Evolutionary conservation across 768 basidiomycete species (phyloP).

Genomic region (Suillus discolor): DNA sequence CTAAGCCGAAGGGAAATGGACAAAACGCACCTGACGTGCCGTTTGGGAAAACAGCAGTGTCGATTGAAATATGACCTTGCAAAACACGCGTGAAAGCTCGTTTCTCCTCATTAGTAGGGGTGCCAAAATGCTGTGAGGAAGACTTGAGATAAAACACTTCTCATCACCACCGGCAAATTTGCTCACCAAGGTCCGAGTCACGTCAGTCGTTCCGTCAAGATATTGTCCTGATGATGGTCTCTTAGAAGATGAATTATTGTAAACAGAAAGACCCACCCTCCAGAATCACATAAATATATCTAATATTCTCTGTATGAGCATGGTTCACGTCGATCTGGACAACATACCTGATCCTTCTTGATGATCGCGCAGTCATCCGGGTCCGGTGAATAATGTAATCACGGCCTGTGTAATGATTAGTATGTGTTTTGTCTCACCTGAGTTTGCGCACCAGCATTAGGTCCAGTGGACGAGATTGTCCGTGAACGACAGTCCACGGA

Average conservation of each 20-base stretch:
- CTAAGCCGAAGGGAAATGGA: neutral
- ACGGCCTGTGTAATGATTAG: constrained; percentile 56
- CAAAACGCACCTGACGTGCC: constrained; percentile 67
- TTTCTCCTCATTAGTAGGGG: constrained; percentile 79
- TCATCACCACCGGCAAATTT: neutral
- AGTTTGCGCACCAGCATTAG: constrained; percentile 77
- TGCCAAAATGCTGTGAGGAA: constrained; percentile 79
- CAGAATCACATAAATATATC: constrained; percentile 86
- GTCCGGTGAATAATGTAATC: constrained; percentile 90
- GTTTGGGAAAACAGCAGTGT: constrained; percentile 78
- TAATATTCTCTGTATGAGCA: constrained; percentile 39
- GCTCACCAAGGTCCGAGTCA: constrained; percentile 83
- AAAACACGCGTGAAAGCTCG: constrained; percentile 90
- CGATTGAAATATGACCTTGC: constrained; percentile 90
- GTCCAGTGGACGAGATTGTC: constrained; percentile 93
- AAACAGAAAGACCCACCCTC: constrained; percentile 49
- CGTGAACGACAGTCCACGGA: constrained; percentile 86
- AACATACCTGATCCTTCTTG: constrained; percentile 65
- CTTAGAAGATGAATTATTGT: neutral
- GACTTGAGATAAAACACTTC: neutral
- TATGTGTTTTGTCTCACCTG: neutral
- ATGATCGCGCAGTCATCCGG: constrained; percentile 73
- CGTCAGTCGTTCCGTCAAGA: constrained; percentile 93
- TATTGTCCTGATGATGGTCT: constrained; percentile 61
- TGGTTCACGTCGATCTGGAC: neutral